These are phyloP conservation scores for Hirschfeldia incana DNA, from an alignment of 345 rosid genomes.

Conservation along the genomic window DNA sequence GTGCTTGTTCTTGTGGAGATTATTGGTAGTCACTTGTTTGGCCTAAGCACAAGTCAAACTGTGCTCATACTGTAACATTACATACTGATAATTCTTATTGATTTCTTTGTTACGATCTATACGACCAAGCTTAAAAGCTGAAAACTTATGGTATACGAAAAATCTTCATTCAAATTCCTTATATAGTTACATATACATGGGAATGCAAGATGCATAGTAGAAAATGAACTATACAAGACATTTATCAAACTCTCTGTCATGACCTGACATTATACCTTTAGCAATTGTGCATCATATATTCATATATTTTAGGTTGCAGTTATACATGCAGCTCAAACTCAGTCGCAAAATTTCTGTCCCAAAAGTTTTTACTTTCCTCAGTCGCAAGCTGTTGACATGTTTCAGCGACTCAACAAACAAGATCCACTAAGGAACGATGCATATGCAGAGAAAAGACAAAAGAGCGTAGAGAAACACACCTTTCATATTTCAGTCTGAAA, in stretches of 20 bases:
- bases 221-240: conserved; percentile 24
- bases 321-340: conserved; percentile 51
- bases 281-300: conserved; percentile 16
- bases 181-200: conserved; percentile 27
- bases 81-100: conserved; percentile 13
- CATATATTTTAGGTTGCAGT: conserved; percentile 10
- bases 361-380: conserved; percentile 83
- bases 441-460: background rate
- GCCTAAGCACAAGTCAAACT: background rate
- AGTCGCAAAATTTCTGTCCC: conserved; percentile 73
- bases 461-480: conserved; percentile 41
- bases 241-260: conserved; percentile 9
- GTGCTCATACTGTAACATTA: conserved; percentile 29
- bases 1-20: conserved; percentile 79
- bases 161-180: conserved; percentile 3
- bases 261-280: background rate
- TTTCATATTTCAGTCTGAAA: conserved; percentile 91
- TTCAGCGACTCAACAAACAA: conserved; percentile 5
- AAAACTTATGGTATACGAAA: background rate
- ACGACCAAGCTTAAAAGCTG: background rate
- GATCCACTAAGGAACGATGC: background rate
- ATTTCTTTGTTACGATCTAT: conserved; percentile 13
- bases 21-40: conserved; percentile 52
- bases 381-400: conserved; percentile 58
- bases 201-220: conserved; percentile 14